Evolutionary conservation across 2,329 filamentous ascomycete species (phyloP).

Genomic region (Akanthomyces uredinophilus): DNA sequence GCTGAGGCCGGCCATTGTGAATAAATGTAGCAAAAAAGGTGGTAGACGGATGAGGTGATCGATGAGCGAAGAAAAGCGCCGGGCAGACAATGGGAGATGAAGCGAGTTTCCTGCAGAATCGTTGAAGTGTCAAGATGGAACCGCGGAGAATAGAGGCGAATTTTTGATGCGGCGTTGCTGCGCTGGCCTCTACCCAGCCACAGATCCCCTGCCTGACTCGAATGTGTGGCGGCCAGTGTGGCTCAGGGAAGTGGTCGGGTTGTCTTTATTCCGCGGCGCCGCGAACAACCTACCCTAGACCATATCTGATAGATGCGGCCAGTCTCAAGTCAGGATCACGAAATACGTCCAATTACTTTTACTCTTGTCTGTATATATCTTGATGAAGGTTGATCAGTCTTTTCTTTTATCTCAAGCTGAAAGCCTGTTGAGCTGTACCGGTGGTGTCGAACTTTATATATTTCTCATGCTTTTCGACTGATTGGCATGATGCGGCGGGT

Average conservation of each 20-base stretch:
- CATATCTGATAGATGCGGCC: no score
- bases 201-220: background rate
- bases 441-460: no score
- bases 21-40: background rate
- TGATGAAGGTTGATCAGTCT: no score
- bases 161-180: constrained; percentile 11
- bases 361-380: no score
- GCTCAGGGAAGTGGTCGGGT: background rate
- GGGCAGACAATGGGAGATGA: background rate
- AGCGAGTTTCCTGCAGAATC: background rate
- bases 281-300: background rate
- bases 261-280: background rate
- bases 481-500: no score
- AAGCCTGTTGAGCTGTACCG: no score
- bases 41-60: background rate
- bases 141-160: constrained; percentile 12
- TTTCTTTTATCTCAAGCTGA: no score
- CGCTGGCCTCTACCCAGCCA: constrained; percentile 13
- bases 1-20: constrained; percentile 56
- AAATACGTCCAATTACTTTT: no score
- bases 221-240: background rate
- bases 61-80: background rate
- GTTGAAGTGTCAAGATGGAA: constrained; percentile 6
- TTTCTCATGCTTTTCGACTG: no score
- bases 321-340: no score